These are phyloP conservation scores for Rutidosis leptorrhynchoides DNA, from an alignment of 129 eudicot species.

Conservation along the genomic window DNA sequence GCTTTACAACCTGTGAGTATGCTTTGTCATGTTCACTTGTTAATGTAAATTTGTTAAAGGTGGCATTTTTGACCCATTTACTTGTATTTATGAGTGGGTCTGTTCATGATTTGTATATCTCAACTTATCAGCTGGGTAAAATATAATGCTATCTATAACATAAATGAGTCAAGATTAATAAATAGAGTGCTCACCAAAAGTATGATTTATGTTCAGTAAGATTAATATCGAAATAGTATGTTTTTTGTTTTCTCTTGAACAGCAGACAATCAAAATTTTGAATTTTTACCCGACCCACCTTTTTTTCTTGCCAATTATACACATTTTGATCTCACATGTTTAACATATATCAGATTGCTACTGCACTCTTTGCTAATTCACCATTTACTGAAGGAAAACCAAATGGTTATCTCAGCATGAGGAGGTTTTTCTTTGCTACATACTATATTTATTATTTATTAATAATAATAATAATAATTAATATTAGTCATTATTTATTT, in stretches of 20 bases:
- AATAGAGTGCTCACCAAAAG: not conserved
- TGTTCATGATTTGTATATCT: not conserved
- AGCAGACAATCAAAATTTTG: not conserved
- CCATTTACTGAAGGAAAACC: slow-evolving; percentile 98
- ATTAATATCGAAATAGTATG: not conserved
- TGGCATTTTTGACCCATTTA: slow-evolving; percentile 7
- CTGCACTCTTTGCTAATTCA: slow-evolving; percentile 94
- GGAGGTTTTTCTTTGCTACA: slow-evolving; percentile 53
- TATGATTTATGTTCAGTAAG: not conserved
- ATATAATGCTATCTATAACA: not conserved
- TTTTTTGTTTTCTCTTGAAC: not conserved
- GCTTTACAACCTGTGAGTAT: slow-evolving; percentile 95
- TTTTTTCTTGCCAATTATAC: not conserved
- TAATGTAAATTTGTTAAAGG: not conserved
- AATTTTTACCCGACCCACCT: not conserved
- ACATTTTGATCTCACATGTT: slow-evolving; percentile 28
- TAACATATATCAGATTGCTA: slow-evolving; percentile 72
- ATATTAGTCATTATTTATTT: too few relatives aligned
- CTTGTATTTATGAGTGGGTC: not conserved
- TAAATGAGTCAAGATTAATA: not conserved
- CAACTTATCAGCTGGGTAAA: not conserved
- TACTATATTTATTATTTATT: not conserved
- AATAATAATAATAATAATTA: too few relatives aligned
- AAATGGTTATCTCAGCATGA: slow-evolving; percentile 95
- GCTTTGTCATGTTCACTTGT: slow-evolving; percentile 13